These are phyloP conservation scores for Hypocrella siamensis DNA, from an alignment of 2,329 filamentous ascomycete species.

Conservation along the genomic window DNA sequence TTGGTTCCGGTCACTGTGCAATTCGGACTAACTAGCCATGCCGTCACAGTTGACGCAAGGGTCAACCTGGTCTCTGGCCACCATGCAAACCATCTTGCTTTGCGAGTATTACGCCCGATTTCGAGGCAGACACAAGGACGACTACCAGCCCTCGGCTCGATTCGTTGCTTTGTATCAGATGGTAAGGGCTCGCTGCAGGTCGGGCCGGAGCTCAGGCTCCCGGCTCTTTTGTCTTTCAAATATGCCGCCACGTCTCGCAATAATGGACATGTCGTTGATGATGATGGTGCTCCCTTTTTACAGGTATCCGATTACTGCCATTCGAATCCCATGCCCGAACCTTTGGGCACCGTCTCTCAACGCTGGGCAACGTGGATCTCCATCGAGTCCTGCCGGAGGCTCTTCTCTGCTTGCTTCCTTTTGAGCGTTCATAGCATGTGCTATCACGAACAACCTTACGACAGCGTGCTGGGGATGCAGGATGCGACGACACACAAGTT, in stretches of 20 bases:
- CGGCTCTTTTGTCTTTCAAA: too few relatives aligned
- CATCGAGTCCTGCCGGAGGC: conserved; percentile 33
- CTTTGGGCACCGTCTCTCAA: conserved; percentile 9
- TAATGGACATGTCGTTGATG: not conserved
- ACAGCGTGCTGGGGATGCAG: conserved; percentile 18
- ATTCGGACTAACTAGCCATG: not conserved
- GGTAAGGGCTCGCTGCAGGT: conserved; percentile 25
- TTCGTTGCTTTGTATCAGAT: conserved; percentile 37
- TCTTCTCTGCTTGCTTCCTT: conserved; percentile 40
- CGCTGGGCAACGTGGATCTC: conserved; percentile 38
- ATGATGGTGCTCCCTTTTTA: not conserved
- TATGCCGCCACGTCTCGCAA: too few relatives aligned
- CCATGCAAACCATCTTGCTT: conserved; percentile 37
- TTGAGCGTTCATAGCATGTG: conserved; percentile 39
- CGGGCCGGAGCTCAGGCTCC: too few relatives aligned
- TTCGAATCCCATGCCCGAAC: not conserved
- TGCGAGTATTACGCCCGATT: conserved; percentile 41
- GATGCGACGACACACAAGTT: conserved; percentile 17
- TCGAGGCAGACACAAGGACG: conserved; percentile 31
- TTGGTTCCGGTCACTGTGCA: not conserved
- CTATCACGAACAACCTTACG: conserved; percentile 34
- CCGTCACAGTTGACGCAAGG: conserved; percentile 19
- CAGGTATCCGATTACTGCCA: conserved; percentile 3
- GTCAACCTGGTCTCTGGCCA: conserved; percentile 25
- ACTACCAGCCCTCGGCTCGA: conserved; percentile 28